Percentiles rank a stretch among this genome's conserved stretches.
Conservation (phyloP, 2,329 filamentous ascomycete genomes). For the Alternaria sp. region DNA sequence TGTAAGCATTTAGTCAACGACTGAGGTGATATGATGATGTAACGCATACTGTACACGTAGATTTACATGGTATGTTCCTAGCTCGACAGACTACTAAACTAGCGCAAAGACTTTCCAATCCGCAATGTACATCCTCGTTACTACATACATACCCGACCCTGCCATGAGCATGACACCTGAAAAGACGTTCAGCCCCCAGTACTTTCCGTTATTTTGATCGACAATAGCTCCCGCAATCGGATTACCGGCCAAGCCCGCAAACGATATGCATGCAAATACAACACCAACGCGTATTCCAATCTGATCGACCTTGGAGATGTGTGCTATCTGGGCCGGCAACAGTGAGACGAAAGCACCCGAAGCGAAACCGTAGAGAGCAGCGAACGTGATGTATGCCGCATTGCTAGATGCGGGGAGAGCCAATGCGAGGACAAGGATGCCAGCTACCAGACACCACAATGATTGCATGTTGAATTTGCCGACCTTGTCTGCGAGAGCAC, state of each 20-base stretch:
- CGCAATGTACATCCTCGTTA: constrained; percentile 40
- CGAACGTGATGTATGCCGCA: constrained; percentile 56
- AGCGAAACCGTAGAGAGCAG: constrained; percentile 60
- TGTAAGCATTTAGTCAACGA: neutral
- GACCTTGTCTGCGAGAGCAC: constrained; percentile 61
- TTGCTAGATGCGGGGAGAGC: constrained; percentile 56
- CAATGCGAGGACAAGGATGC: constrained; percentile 58
- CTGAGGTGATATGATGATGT: neutral
- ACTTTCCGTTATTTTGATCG: constrained; percentile 62
- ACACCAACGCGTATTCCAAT: constrained; percentile 67
- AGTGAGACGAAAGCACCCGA: constrained; percentile 63
- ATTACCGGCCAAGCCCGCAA: constrained; percentile 60
- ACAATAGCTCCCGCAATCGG: constrained; percentile 59
- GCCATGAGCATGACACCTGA: constrained; percentile 63
- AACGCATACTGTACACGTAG: neutral
- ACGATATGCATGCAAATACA: constrained; percentile 54
- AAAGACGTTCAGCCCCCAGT: constrained; percentile 70
- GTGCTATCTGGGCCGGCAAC: constrained; percentile 54
- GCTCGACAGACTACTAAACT: neutral
- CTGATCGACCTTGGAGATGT: constrained; percentile 55
- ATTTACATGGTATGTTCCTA: neutral
- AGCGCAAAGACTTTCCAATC: constrained; percentile 29
- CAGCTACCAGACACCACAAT: constrained; percentile 45
- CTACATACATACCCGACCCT: constrained; percentile 48
- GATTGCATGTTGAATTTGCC: constrained; percentile 62